Conservation (phyloP, 768 basidiomycete genomes). For the Hemileccinum impolitum region DNA sequence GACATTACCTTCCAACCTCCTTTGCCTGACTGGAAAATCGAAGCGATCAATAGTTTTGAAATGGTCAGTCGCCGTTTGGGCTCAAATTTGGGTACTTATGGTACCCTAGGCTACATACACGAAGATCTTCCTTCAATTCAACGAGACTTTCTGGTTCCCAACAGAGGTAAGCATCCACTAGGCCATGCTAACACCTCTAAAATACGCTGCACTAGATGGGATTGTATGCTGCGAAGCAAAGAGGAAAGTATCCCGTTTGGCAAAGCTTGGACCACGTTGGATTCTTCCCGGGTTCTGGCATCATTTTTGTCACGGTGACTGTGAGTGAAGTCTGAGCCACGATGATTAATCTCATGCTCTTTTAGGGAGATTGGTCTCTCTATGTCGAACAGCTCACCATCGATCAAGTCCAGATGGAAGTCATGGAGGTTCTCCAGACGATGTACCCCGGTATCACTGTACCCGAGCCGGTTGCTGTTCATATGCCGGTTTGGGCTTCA, state of each 20-base stretch:
- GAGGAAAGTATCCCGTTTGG: constrained; percentile 67
- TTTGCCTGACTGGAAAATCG: constrained; percentile 59
- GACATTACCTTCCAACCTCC: constrained; percentile 56
- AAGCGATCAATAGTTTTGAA: constrained; percentile 58
- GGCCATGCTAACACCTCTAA: neutral
- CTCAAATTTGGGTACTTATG: neutral
- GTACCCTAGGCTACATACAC: constrained; percentile 50
- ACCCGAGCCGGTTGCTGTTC: constrained; percentile 55
- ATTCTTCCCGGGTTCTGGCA: constrained; percentile 59
- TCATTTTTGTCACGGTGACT: constrained; percentile 33
- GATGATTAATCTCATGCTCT: neutral
- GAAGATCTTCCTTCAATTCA: constrained; percentile 66
- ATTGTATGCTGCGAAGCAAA: constrained; percentile 53
- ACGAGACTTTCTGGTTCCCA: constrained; percentile 56
- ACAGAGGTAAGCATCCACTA: constrained; percentile 33
- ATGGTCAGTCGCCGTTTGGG: constrained; percentile 40
- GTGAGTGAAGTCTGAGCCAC: constrained; percentile 6
- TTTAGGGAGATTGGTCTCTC: constrained; percentile 57
- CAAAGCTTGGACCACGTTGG: constrained; percentile 56
- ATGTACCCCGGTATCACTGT: constrained; percentile 59
- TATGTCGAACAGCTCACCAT: constrained; percentile 54
- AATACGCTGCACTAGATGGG: constrained; percentile 29
- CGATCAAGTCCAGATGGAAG: constrained; percentile 46
- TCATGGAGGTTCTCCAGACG: constrained; percentile 50
- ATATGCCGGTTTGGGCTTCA: constrained; percentile 52